These are phyloP conservation scores for Arabidopsis hybrid DNA, from an alignment of 441 rosid genomes.

Conservation along the genomic window DNA sequence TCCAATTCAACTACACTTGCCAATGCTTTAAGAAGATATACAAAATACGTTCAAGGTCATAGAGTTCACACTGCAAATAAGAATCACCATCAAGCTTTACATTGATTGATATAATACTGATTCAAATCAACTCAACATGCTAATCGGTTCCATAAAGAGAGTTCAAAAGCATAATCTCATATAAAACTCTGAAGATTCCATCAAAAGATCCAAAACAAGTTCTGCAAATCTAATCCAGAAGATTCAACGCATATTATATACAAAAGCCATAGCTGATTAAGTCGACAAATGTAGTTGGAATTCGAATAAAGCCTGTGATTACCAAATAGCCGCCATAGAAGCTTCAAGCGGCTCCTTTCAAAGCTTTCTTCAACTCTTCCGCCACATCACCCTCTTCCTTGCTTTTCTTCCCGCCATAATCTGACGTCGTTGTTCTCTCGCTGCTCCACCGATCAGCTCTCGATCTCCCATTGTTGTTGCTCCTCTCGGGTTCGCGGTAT, in stretches of 20 bases:
- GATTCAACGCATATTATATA: constrained; percentile 20
- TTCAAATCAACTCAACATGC: constrained; percentile 12
- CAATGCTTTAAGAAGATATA: not conserved
- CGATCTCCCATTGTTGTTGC: constrained; percentile 45
- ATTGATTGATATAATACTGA: not conserved
- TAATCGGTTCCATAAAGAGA: not conserved
- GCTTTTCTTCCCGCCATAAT: constrained; percentile 55
- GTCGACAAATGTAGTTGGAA: constrained; percentile 19
- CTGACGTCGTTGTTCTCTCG: constrained; percentile 55
- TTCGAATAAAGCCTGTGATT: constrained; percentile 12
- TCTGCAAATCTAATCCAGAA: constrained; percentile 9
- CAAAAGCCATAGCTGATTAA: constrained; percentile 22
- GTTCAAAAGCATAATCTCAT: too few species aligned
- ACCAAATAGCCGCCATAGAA: not conserved
- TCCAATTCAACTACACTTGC: not conserved
- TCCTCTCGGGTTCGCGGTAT: constrained; percentile 56
- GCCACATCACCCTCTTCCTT: constrained; percentile 57
- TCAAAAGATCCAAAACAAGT: constrained; percentile 32
- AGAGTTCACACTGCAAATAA: not conserved
- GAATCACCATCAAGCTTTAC: not conserved
- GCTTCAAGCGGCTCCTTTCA: constrained; percentile 40
- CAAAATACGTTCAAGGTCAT: constrained; percentile 7
- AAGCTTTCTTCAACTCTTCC: constrained; percentile 46
- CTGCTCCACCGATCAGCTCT: constrained; percentile 37
- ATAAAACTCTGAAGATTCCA: not conserved